These are phyloP conservation scores for Ophiostoma montium DNA, from an alignment of 2,329 filamentous ascomycete species.

Conservation along the genomic window DNA sequence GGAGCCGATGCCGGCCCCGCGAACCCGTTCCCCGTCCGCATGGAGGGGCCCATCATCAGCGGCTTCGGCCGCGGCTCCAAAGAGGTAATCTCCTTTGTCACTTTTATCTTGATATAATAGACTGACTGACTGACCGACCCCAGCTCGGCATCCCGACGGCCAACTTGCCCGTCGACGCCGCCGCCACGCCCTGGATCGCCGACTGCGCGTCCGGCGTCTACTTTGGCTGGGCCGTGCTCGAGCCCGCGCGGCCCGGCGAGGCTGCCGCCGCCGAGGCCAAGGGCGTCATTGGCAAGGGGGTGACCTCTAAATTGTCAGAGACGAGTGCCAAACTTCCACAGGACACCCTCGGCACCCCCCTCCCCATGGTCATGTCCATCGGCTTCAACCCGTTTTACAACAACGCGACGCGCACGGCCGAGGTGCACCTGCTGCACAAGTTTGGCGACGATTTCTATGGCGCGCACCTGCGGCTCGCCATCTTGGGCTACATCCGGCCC, in stretches of 20 bases:
- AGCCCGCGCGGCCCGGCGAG: constrained; percentile 36
- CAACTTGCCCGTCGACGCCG: constrained; percentile 65
- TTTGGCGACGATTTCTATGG: constrained; percentile 79
- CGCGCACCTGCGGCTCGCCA: constrained; percentile 59
- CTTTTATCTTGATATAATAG: background rate
- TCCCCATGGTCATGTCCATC: constrained; percentile 80
- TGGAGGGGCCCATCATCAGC: constrained; percentile 78
- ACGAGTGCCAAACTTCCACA: constrained; percentile 21
- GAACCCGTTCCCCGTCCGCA: constrained; percentile 65
- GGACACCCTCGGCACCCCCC: constrained; percentile 34
- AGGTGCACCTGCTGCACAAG: constrained; percentile 74
- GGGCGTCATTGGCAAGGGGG: constrained; percentile 29
- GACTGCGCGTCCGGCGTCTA: constrained; percentile 69
- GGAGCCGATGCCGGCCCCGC: constrained; percentile 62
- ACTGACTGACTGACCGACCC: background rate
- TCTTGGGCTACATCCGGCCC: constrained; percentile 77
- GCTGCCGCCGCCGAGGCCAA: constrained; percentile 18
- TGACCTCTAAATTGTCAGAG: constrained; percentile 17
- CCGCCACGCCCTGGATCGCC: constrained; percentile 44
- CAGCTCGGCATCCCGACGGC: constrained; percentile 93
- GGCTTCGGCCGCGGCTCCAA: constrained; percentile 91
- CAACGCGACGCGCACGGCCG: constrained; percentile 72
- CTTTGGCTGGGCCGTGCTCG: constrained; percentile 77
- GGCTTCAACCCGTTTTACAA: constrained; percentile 98
- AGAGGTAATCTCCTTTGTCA: constrained; percentile 41